Base-by-base conservation (phyloP, 2,329 filamentous ascomycete species). In the Myriosclerotinia curreyana region DNA sequence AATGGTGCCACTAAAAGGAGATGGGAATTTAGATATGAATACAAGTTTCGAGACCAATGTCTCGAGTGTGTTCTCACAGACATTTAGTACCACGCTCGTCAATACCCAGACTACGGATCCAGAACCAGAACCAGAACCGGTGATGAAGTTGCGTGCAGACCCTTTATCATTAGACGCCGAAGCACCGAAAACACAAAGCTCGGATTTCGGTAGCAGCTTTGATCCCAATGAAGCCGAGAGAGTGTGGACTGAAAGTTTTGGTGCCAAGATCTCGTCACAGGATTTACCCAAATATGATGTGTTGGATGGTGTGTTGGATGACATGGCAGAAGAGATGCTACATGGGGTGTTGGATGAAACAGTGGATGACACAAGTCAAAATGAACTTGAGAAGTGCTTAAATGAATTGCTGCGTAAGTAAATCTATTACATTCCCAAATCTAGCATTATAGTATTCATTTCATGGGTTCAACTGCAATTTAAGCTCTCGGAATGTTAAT, bases 31-130 rank as follows among this genome's bases (percentile, higher is more conserved):
- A 25, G 66, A 60, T 25, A 58, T 49, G 0, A 60, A 66, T 34
- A 67, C 65, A 9, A 70, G 68, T 54, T 72, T 73, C 53, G 62
- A 64, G 3, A 71, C 70, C 1, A 49, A 60, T 49, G 44, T 63
- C 2, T 69, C 69, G 1, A 50, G 53, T 31, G 44, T 64, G 3
- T 71, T 71, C 40, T 71, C 70, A 11, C 50, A 64, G 54, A 14
- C 25, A 12, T 42, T 17, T n/a, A 48, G 5, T 53, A 40, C 6
- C 20, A 50, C 31, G 22, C n/a, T 42, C 44, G 25, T 40, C 12
- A 60, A 48, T 46, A 68, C 65, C 14, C 67, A 68, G 46, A 61
- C 65, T 44, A 67, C 67, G 9, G 56, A 51, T 25, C 67, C 60
- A 17, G 66, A 66, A n/a, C 54, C 44, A 28, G 38, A 65, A 11